These are phyloP conservation scores for Clarkia xantiana DNA, from an alignment of 345 rosid genomes.

Conservation along the genomic window DNA sequence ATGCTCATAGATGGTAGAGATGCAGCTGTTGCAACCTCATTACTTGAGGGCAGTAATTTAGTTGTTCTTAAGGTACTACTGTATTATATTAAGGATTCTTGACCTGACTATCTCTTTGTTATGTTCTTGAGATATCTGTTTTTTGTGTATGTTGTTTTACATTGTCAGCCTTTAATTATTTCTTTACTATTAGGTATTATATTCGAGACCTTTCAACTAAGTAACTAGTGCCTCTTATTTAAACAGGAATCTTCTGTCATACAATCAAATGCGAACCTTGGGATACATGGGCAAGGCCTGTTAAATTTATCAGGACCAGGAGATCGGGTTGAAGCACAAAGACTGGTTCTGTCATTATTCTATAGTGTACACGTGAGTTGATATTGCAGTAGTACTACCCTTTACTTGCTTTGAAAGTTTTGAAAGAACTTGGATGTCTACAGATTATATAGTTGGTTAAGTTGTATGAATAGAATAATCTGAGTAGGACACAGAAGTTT, in stretches of 20 bases:
- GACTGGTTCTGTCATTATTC: slow-evolving; percentile 84
- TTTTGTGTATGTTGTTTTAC: neutral
- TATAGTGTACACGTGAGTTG: slow-evolving; percentile 84
- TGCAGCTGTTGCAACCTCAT: slow-evolving; percentile 68
- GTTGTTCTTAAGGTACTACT: slow-evolving; percentile 78
- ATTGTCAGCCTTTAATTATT: neutral
- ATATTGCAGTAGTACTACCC: slow-evolving; percentile 1
- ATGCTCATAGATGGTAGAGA: slow-evolving; percentile 91
- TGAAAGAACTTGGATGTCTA: neutral
- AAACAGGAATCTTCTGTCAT: slow-evolving; percentile 68
- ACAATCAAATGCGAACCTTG: slow-evolving; percentile 78
- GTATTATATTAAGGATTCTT: slow-evolving; percentile 4
- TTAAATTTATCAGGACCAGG: slow-evolving; percentile 67
- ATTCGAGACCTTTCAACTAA: slow-evolving; percentile 8
- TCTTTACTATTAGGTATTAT: neutral
- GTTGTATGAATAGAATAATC: no score
- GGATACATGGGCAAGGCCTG: slow-evolving; percentile 87
- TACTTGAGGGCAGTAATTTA: slow-evolving; percentile 93
- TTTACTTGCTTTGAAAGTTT: neutral
- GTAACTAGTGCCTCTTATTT: slow-evolving; percentile 6
- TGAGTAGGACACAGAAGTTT: no score
- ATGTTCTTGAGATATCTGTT: slow-evolving; percentile 10
- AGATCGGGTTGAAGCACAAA: slow-evolving; percentile 86
- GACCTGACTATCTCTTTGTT: neutral
- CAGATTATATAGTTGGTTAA: no score